A percentile compares a stretch with the other conserved stretches of the same genome.
These are phyloP conservation scores for Neltuma alba DNA, from an alignment of 306 rosid genomes.

Conservation along the genomic window DNA sequence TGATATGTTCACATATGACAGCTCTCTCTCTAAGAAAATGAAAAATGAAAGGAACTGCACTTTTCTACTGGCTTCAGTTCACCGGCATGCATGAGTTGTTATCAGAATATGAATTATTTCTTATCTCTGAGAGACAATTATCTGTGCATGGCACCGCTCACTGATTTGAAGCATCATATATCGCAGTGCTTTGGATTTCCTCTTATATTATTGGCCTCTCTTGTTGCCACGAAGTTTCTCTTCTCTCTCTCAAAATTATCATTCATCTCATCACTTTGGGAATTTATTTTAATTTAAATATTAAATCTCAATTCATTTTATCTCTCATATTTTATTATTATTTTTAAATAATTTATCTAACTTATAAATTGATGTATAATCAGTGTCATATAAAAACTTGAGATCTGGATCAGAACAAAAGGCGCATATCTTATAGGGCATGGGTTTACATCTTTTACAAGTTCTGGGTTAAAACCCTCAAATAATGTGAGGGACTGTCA, in stretches of 20 bases:
- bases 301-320: too few species aligned
- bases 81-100: not conserved
- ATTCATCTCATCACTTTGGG: too few species aligned
- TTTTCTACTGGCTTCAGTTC: not conserved
- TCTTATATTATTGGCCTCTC: not conserved
- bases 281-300: too few species aligned
- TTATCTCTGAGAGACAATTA: not conserved
- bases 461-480: not conserved
- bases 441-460: not conserved
- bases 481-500: not conserved
- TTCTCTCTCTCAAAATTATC: too few species aligned
- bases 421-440: not conserved
- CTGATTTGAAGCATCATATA: not conserved
- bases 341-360: too few species aligned
- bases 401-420: too few species aligned
- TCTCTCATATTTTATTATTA: too few species aligned
- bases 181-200: not conserved
- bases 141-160: not conserved
- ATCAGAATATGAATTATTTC: constrained; percentile 2
- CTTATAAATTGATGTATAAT: too few species aligned
- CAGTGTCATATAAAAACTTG: too few species aligned
- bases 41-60: not conserved
- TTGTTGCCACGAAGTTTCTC: not conserved
- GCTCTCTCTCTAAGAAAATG: not conserved
- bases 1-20: not conserved